These are phyloP conservation scores for Fusarium nodosum DNA, from an alignment of 2,329 filamentous ascomycete species.

Conservation along the genomic window DNA sequence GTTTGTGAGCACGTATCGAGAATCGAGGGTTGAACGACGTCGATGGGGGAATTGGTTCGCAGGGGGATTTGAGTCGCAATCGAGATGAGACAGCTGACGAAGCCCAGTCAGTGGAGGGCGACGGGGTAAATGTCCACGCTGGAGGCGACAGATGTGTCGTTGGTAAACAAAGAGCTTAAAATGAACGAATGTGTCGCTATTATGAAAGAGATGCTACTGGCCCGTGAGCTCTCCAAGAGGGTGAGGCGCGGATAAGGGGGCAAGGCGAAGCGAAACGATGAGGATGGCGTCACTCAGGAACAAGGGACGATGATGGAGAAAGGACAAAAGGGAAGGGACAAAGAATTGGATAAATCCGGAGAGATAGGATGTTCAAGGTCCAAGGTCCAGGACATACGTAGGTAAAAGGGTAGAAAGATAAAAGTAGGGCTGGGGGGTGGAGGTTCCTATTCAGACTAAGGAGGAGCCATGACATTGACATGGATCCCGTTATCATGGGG, in stretches of 20 bases:
- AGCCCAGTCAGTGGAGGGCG: conserved; percentile 14
- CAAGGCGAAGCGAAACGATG: conserved; percentile 27
- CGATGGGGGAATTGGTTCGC: conserved; percentile 19
- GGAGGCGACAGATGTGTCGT: conserved; percentile 10
- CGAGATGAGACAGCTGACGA: conserved; percentile 20
- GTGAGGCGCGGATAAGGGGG: conserved; percentile 38
- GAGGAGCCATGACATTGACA: conserved; percentile 44
- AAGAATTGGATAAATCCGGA: conserved; percentile 39
- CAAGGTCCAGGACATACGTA: conserved; percentile 1
- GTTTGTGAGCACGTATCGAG: conserved; percentile 11
- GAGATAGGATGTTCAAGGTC: conserved; percentile 9
- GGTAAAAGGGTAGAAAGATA: conserved; percentile 15
- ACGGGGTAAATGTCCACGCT: background rate
- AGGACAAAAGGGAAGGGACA: conserved; percentile 25
- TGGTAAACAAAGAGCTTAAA: conserved; percentile 27
- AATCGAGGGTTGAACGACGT: conserved; percentile 20
- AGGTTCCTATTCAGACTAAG: conserved; percentile 34
- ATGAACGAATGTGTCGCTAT: conserved; percentile 42
- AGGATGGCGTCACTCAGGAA: conserved; percentile 39
- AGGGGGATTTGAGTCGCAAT: conserved; percentile 25
- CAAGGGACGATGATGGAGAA: conserved; percentile 38
- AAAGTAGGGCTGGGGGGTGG: conserved; percentile 44
- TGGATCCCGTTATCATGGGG: conserved; percentile 43
- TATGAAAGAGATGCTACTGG: conserved; percentile 21
- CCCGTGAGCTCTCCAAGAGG: conserved; percentile 32